Base-by-base conservation (phyloP, 495 filamentous ascomycete species). In the Aspergillus homomorphus region DNA sequence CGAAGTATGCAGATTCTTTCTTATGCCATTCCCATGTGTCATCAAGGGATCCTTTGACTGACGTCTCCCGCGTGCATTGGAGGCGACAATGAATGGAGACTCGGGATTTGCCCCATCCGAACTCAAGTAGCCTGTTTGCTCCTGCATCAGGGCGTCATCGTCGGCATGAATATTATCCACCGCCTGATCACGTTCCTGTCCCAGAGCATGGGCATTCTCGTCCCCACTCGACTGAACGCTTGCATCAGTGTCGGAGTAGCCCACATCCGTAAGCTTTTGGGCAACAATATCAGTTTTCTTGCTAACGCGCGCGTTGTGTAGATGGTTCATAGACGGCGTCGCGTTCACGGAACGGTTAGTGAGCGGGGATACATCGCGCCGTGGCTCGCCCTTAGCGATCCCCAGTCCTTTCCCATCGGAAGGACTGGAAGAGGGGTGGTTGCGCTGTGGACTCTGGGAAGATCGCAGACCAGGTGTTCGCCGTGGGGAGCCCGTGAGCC, bases 91-190 rank as follows among this genome's bases (percentile, higher is more conserved):
- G 8, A 61, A 51, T 44, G 67, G 57, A 20, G 71, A 59, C 70
- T 83, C 71, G 79, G 81, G 73, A 84, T 89, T 56, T 73, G 72
- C 46, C 28, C 83, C 83, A 59, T 87, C 73, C 19, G 74, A 69
- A 58, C 86, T 83, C 44, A 84, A 75, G 16, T 86, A 77, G 1
- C 86, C 75, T 33, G 59, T 50, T 18, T 67, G 57, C 15, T 66
- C 63, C 22, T 38, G 67, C 43, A 63, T 51, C 19, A 63, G 45
- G 22, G 61, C 61, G 24, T 72, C 69, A 46, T 75, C 59, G 18
- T 66, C 73, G 19, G 54, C 61, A 43, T 66, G 60, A 21, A 72
- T 65, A 21, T 58, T 63, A 41, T 72, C 62, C 8, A 57, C 64
- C n/a, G 66, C 70, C 41, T 73, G 64, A 53, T 70, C 51, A 22